phyloP scores from a whole-genome alignment of 2,329 filamentous ascomycete species.

The Calonectria ilicicola region DNA sequence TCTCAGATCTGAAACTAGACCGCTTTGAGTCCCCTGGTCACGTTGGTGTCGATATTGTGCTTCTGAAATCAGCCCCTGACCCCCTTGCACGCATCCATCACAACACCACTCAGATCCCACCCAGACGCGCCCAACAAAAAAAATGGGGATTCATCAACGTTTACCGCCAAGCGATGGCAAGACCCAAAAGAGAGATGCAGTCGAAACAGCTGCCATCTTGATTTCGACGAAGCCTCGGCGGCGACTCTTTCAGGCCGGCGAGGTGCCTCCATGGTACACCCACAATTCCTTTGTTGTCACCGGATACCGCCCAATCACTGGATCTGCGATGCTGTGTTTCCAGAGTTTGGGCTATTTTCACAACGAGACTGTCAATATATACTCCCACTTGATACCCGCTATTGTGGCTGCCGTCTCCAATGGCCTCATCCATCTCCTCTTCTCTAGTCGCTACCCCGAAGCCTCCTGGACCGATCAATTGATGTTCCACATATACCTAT shows the following conservation, averaged over 20 bases:
- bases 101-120: background rate
- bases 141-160: background rate
- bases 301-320: constrained; percentile 55
- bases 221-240: background rate
- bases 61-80: background rate
- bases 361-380: constrained; percentile 50
- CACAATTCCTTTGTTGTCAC: constrained; percentile 16
- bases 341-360: constrained; percentile 53
- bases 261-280: constrained; percentile 16
- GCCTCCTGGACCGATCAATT: constrained; percentile 33
- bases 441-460: constrained; percentile 32
- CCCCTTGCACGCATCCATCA: background rate
- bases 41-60: background rate
- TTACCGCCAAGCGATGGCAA: background rate
- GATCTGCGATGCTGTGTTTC: constrained; percentile 51
- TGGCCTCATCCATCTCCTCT: constrained; percentile 33
- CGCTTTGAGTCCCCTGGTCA: background rate
- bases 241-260: constrained; percentile 7
- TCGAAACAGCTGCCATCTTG: background rate
- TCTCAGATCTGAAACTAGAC: background rate
- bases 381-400: constrained; percentile 55
- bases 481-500: constrained; percentile 36
- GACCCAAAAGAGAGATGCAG: background rate
- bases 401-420: constrained; percentile 47
- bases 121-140: background rate